These are phyloP conservation scores for Aureobasidium sp. DNA, from an alignment of 2,329 filamentous ascomycete genomes.

Conservation along the genomic window DNA sequence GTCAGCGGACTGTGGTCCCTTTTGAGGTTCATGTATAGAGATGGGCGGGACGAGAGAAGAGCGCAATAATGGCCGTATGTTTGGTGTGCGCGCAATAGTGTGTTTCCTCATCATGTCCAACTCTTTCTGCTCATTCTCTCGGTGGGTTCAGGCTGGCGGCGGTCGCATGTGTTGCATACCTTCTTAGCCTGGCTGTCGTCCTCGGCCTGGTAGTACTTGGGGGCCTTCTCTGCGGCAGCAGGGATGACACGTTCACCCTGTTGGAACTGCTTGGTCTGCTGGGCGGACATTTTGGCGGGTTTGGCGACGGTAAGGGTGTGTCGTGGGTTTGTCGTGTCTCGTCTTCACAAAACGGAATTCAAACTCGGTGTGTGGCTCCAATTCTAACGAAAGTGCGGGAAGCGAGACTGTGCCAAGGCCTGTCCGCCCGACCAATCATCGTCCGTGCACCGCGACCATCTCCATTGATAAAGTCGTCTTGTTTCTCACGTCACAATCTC, in stretches of 20 bases:
- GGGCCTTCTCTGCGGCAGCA: conserved; percentile 80
- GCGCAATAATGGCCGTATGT: neutral
- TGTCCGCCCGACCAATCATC: too few relatives aligned
- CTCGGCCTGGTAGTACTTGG: conserved; percentile 98
- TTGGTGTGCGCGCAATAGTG: neutral
- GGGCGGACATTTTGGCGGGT: conserved; percentile 18
- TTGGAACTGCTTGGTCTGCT: conserved; percentile 86
- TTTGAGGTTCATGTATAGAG: neutral
- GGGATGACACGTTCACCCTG: conserved; percentile 91
- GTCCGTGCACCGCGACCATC: neutral
- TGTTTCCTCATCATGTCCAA: neutral
- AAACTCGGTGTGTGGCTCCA: neutral
- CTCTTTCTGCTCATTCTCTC: conserved; percentile 10
- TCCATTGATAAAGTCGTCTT: neutral
- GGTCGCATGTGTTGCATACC: conserved; percentile 54
- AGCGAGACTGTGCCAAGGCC: conserved; percentile 14
- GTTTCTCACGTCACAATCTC: neutral
- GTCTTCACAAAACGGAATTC: conserved; percentile 2
- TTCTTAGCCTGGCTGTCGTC: conserved; percentile 85
- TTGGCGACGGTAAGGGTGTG: conserved; percentile 14
- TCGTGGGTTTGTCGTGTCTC: conserved; percentile 10
- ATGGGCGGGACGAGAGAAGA: conserved; percentile 2
- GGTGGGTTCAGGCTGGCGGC: neutral
- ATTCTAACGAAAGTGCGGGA: neutral
- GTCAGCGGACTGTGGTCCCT: neutral